Conservation (phyloP, 1,139 yeast genomes). For the Taphrina flavorubra region DNA sequence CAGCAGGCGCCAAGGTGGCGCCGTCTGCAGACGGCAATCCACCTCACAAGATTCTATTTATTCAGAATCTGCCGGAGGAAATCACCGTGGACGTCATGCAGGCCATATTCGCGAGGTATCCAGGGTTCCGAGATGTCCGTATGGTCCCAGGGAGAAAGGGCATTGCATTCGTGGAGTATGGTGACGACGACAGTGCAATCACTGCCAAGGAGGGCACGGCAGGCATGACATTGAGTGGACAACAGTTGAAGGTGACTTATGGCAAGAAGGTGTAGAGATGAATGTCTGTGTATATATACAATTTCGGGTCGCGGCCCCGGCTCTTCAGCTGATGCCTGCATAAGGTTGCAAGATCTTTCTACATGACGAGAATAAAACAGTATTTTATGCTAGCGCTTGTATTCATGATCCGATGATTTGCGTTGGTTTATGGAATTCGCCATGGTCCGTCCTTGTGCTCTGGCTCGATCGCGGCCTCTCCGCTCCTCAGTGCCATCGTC, state of each 20-base stretch:
- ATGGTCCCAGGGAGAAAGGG: slow-evolving; percentile 65
- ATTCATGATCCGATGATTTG: slow-evolving; percentile 11
- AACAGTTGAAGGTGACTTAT: slow-evolving; percentile 55
- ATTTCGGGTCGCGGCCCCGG: neutral
- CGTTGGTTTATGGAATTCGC: slow-evolving; percentile 16
- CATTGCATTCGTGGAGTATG: slow-evolving; percentile 83
- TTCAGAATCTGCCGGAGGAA: slow-evolving; percentile 67
- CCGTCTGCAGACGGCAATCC: slow-evolving; percentile 56
- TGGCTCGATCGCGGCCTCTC: slow-evolving; percentile 36
- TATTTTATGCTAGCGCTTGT: slow-evolving; percentile 19
- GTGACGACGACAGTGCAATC: slow-evolving; percentile 59
- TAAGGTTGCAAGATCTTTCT: too few species aligned
- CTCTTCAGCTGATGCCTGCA: neutral
- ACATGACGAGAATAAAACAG: too few species aligned
- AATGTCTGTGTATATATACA: neutral
- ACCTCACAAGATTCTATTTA: slow-evolving; percentile 71
- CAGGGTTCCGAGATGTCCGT: slow-evolving; percentile 70
- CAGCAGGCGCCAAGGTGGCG: slow-evolving; percentile 47
- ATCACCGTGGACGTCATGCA: slow-evolving; percentile 55
- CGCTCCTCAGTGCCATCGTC: slow-evolving; percentile 39
- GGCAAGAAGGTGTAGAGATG: slow-evolving; percentile 48
- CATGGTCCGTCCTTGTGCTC: slow-evolving; percentile 7
- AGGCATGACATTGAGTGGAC: slow-evolving; percentile 53
- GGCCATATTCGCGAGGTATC: slow-evolving; percentile 57
- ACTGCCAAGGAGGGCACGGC: slow-evolving; percentile 56